Evolutionary conservation across 2,329 filamentous ascomycete genomes (phyloP), one percentile per base, ranked within the genome.

Genomic region (Fusarium denticulatum): DNA sequence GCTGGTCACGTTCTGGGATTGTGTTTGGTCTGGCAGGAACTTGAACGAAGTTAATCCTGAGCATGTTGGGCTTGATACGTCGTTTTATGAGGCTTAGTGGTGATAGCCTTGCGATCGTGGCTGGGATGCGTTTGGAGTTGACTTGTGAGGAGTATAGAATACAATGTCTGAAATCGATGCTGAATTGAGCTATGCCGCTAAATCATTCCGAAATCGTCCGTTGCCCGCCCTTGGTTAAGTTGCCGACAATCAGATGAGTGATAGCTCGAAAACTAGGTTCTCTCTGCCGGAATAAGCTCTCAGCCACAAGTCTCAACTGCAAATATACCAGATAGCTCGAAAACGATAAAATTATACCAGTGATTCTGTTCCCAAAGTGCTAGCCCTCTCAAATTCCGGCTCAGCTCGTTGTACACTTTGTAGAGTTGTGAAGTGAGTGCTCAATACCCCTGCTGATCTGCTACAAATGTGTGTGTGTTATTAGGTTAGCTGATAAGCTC

Each of bases 1-100:
- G 0, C 57, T 88, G 28, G 59, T 88, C 8, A 92, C 89, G 0
- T 86, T 88, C 56, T 87, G 80, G 77, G 80, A 86, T 57, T 81
- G 79, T 30, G 72, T 57, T 10, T 88, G 86, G 86, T 79, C 73
- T 12, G 75, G 76, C 7, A 45, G 75, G 28, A 67, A 75, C 18
- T 76, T 86, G 16, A 66, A 70, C 0, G 67, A 73, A 0, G 57
- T 82, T 24, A 67, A 76, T 9, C 45, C 45, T 5, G 56, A 59
- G n/a, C 24, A 56, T 8, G 60, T 46, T 26, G 37, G 66, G 1
- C 40, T 74, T 7, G 61, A 77, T 30, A 73, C 65, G 15, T 52
- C 64, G 2, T 76, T 75, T 5, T 40, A 42, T 3, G 16, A 28
- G 7, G 6, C 74, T 3, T 24, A 40, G 15, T 32, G 7, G 50